Evolutionary conservation across 2,329 filamentous ascomycete genomes (phyloP).

Genomic region (Penicillium sp.): DNA sequence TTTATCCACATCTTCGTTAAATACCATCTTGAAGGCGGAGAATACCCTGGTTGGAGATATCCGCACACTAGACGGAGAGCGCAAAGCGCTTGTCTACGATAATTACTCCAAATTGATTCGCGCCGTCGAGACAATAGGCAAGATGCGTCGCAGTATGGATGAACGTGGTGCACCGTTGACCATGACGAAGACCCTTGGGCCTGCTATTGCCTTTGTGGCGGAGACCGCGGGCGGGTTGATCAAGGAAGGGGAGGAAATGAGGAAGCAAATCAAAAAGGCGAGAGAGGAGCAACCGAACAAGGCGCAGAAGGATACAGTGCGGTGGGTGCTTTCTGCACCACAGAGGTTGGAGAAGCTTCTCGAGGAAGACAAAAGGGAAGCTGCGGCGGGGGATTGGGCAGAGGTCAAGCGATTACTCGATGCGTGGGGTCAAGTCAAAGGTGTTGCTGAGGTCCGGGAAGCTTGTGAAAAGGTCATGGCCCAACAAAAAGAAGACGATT

Average conservation of each 20-base stretch:
- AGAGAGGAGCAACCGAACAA: constrained; percentile 20
- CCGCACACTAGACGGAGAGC: constrained; percentile 85
- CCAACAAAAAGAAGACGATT: constrained; percentile 22
- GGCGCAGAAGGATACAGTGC: constrained; percentile 43
- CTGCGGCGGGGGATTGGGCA: constrained; percentile 44
- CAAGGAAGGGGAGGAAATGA: constrained; percentile 39
- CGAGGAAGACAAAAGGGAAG: constrained; percentile 38
- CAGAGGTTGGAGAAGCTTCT: constrained; percentile 38
- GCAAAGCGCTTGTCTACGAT: constrained; percentile 95
- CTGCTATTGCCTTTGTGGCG: constrained; percentile 44
- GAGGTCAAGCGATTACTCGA: constrained; percentile 39
- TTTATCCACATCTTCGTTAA: constrained; percentile 41
- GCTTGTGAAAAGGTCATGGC: constrained; percentile 42
- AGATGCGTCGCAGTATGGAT: constrained; percentile 54
- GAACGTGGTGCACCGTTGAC: constrained; percentile 45
- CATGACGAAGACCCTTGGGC: constrained; percentile 45
- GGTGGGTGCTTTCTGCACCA: constrained; percentile 46
- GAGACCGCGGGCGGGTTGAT: constrained; percentile 43
- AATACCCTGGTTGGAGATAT: constrained; percentile 64
- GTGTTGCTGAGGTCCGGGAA: constrained; percentile 40
- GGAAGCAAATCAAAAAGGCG: constrained; percentile 28
- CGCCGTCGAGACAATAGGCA: constrained; percentile 93
- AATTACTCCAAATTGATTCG: constrained; percentile 96
- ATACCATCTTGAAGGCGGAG: constrained; percentile 46
- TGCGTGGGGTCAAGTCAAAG: constrained; percentile 45